phyloP scores from a whole-genome alignment of 345 rosid species.

The Populus deltoides region DNA sequence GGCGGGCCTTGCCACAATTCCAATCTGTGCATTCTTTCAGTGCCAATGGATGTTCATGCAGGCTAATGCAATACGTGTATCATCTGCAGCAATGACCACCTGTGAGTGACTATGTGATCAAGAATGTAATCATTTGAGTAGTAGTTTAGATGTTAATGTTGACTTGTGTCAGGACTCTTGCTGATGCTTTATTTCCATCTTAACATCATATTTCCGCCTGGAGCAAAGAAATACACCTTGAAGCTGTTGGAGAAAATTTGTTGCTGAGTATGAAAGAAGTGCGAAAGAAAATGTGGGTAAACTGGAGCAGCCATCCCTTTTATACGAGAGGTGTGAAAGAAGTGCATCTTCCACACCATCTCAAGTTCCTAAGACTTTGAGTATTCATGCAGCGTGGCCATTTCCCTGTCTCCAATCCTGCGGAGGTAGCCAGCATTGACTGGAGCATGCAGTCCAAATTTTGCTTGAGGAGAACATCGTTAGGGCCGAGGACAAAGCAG shows the following conservation, averaged over 20 bases:
- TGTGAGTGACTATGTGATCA: constrained; percentile 7
- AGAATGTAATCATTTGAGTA: not conserved
- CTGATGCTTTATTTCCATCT: not conserved
- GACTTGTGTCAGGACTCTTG: not conserved
- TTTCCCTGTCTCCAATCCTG: not conserved
- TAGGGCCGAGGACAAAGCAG: no score
- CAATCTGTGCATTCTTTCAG: constrained; percentile 4
- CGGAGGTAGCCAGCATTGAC: not conserved
- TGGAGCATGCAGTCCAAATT: constrained; percentile 2
- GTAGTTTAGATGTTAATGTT: not conserved
- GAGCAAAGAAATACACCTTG: not conserved
- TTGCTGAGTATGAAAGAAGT: no score
- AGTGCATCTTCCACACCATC: not conserved
- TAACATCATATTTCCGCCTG: not conserved
- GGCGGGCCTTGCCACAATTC: not conserved
- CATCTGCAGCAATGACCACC: constrained; percentile 24
- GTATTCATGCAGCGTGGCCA: not conserved
- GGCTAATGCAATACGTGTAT: constrained; percentile 27
- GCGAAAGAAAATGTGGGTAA: no score
- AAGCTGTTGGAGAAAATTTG: no score
- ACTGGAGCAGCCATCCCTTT: not conserved
- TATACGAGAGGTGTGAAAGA: not conserved
- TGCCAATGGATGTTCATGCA: constrained; percentile 16
- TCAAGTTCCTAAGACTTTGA: not conserved
- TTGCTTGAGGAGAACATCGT: no score